Conservation (phyloP, 1,139 yeast species). For the Nakaseomyces kungkrabaensis region DNA sequence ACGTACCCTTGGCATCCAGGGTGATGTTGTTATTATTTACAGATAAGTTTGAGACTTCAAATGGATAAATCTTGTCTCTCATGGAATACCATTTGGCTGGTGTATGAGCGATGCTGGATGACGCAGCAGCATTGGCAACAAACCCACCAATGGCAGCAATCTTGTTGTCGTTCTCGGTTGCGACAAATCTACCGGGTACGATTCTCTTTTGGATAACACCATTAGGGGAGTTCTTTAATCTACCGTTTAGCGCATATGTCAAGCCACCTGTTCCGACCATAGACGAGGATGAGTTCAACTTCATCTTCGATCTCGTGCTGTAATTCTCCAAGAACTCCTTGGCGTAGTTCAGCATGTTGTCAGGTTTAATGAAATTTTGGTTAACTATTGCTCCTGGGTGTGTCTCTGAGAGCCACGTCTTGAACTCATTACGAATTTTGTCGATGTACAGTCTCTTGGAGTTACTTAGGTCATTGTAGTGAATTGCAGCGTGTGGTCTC, state of each 20-base stretch:
- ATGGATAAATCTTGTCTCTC: constrained; percentile 2
- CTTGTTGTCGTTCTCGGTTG: constrained; percentile 32
- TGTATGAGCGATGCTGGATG: neutral
- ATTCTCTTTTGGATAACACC: constrained; percentile 53
- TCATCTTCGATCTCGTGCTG: constrained; percentile 9
- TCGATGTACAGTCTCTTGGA: constrained; percentile 12
- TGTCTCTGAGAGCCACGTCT: constrained; percentile 32
- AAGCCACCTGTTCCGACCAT: constrained; percentile 67
- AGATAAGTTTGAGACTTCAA: constrained; percentile 1
- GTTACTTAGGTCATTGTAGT: constrained; percentile 10
- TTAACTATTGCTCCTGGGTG: constrained; percentile 32
- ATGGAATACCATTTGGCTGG: constrained; percentile 1
- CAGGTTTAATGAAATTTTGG: constrained; percentile 21
- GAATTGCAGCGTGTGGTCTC: constrained; percentile 6
- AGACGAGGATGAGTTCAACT: constrained; percentile 11
- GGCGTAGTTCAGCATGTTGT: constrained; percentile 31
- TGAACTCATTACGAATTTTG: constrained; percentile 29
- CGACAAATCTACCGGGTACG: constrained; percentile 61
- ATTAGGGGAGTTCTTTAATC: constrained; percentile 63
- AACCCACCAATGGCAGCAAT: constrained; percentile 74
- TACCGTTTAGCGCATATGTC: constrained; percentile 61
- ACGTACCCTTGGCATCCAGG: constrained; percentile 1
- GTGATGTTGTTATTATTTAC: neutral
- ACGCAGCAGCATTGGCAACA: constrained; percentile 29
- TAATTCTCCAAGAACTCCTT: constrained; percentile 30